Conservation (phyloP, 2,329 filamentous ascomycete genomes). For the Calonectria leucothoes region DNA sequence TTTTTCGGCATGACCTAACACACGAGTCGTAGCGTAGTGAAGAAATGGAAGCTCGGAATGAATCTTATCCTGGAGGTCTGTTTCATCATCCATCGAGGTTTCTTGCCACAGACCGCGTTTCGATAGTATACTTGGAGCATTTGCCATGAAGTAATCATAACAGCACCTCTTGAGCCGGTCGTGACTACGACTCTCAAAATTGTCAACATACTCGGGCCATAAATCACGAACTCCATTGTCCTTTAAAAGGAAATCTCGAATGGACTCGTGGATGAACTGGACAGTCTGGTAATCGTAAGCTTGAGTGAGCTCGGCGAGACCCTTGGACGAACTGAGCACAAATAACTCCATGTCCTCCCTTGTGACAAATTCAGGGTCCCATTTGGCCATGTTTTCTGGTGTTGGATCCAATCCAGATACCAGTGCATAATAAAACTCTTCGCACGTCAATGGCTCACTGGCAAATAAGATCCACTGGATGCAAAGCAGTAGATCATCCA, state of each 20-base stretch:
- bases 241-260: neutral
- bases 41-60: slow-evolving; percentile 52
- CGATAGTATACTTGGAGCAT: neutral
- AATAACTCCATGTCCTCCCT: neutral
- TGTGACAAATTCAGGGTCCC: slow-evolving; percentile 26
- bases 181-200: neutral
- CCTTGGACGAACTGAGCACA: neutral
- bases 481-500: slow-evolving; percentile 55
- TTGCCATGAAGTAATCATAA: neutral
- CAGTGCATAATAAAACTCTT: slow-evolving; percentile 55
- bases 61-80: neutral
- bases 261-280: neutral
- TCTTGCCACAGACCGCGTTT: neutral
- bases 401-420: neutral
- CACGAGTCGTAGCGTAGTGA: slow-evolving; percentile 53
- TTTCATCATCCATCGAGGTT: no score
- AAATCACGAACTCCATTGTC: neutral
- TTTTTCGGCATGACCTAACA: slow-evolving; percentile 54
- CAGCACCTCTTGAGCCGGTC: neutral
- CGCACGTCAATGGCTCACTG: slow-evolving; percentile 51
- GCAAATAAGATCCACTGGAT: slow-evolving; percentile 67
- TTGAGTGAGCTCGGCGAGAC: neutral
- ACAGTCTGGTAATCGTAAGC: neutral
- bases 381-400: slow-evolving; percentile 35
- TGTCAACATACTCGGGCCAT: neutral